These are phyloP conservation scores for Endoconidiophora polonica DNA, from an alignment of 2,329 filamentous ascomycete species.

Conservation along the genomic window DNA sequence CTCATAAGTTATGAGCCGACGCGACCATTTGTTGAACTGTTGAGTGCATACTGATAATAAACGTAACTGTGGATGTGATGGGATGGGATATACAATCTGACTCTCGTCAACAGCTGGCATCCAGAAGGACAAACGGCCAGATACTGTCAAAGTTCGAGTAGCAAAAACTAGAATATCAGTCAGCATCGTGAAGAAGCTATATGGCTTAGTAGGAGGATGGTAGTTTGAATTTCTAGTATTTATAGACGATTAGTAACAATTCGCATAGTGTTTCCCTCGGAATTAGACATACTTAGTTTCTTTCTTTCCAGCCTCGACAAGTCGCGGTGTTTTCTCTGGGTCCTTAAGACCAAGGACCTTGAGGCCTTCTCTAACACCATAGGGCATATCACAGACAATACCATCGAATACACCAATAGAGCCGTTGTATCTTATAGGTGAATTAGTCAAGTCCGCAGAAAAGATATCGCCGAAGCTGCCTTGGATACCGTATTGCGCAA, in stretches of 20 bases:
- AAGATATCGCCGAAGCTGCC: constrained; percentile 59
- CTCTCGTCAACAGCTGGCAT: constrained; percentile 80
- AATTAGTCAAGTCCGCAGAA: constrained; percentile 74
- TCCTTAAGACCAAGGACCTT: constrained; percentile 71
- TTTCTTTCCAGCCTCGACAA: constrained; percentile 52
- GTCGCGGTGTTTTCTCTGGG: constrained; percentile 37
- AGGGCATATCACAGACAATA: constrained; percentile 89
- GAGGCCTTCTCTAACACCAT: constrained; percentile 82
- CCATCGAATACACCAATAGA: constrained; percentile 54
- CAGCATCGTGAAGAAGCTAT: constrained; percentile 80
- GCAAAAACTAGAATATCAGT: constrained; percentile 80
- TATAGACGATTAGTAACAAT: neutral
- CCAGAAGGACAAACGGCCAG: constrained; percentile 81
- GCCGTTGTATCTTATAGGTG: constrained; percentile 42
- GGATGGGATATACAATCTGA: constrained; percentile 58
- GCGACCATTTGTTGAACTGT: constrained; percentile 82
- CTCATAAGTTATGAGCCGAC: constrained; percentile 73
- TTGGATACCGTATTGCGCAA: constrained; percentile 62
- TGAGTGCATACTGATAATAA: constrained; percentile 67
- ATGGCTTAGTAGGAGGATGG: constrained; percentile 77
- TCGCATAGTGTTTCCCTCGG: neutral
- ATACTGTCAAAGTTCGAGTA: constrained; percentile 55
- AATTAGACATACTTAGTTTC: constrained; percentile 43
- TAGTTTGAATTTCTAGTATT: constrained; percentile 41
- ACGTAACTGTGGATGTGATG: constrained; percentile 58